Conservation (phyloP, 164 flowering plant species). For the Magnolia kwangsiensis region DNA sequence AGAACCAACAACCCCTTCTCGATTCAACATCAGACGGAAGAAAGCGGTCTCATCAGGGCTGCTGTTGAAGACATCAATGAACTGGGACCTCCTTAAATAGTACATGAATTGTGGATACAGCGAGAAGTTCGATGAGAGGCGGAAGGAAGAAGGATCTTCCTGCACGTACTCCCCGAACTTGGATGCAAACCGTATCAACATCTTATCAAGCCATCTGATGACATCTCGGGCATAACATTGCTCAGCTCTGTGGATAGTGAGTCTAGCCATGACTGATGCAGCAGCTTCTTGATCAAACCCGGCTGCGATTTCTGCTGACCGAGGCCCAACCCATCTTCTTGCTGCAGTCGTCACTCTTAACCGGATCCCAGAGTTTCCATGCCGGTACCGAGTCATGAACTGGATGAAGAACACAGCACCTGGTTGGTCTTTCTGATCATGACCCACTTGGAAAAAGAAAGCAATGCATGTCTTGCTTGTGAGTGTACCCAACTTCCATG, state of each 20-base stretch:
- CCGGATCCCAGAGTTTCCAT: constrained; percentile 52
- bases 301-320: constrained; percentile 65
- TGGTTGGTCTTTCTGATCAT: constrained; percentile 51
- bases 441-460: constrained; percentile 73
- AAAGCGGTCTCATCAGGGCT: constrained; percentile 89
- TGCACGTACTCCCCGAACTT: constrained; percentile 81
- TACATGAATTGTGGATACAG: constrained; percentile 92
- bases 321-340: constrained; percentile 75
- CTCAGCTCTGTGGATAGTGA: constrained; percentile 67
- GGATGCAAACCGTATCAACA: constrained; percentile 57
- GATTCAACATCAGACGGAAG: constrained; percentile 66
- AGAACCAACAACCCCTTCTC: constrained; percentile 79
- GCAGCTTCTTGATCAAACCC: constrained; percentile 99
- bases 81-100: constrained; percentile 85
- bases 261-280: constrained; percentile 84
- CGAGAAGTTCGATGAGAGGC: constrained; percentile 73
- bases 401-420: constrained; percentile 80
- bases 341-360: constrained; percentile 88
- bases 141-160: constrained; percentile 88
- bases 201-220: constrained; percentile 81
- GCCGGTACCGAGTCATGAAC: constrained; percentile 67
- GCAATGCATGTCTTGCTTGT: constrained; percentile 71
- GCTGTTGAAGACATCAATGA: constrained; percentile 77
- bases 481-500: constrained; percentile 74
- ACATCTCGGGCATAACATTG: constrained; percentile 58